These are phyloP conservation scores for Dittrichia graveolens DNA, from an alignment of 129 eudicot species.

Conservation along the genomic window DNA sequence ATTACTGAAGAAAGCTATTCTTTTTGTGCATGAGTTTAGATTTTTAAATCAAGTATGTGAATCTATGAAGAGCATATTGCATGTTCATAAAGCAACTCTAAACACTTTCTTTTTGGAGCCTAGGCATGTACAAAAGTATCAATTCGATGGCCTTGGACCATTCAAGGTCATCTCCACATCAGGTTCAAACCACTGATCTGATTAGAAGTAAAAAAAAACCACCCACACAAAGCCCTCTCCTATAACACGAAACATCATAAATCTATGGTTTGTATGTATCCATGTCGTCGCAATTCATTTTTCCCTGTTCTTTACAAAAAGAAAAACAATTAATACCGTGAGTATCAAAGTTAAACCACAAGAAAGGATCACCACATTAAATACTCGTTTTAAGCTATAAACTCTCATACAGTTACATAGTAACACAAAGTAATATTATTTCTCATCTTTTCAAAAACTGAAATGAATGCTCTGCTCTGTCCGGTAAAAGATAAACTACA, in stretches of 20 bases:
- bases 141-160: background rate
- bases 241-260: background rate
- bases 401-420: background rate
- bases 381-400: background rate
- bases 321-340: background rate
- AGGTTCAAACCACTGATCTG: background rate
- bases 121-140: background rate
- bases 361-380: background rate
- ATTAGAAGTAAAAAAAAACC: background rate
- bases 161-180: background rate
- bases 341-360: background rate
- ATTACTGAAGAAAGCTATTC: constrained; percentile 6
- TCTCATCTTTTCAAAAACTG: background rate
- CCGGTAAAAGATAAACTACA: background rate
- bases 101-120: background rate
- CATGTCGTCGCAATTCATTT: background rate
- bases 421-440: background rate
- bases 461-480: constrained; percentile 6
- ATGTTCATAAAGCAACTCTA: constrained; percentile 3
- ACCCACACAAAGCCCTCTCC: background rate
- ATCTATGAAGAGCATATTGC: constrained; percentile 21
- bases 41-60: constrained; percentile 3
- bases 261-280: background rate
- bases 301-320: background rate
- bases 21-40: background rate